Base-by-base conservation (phyloP, 1,284 basidiomycete genomes). In the Lentinula novae-zelandiae region DNA sequence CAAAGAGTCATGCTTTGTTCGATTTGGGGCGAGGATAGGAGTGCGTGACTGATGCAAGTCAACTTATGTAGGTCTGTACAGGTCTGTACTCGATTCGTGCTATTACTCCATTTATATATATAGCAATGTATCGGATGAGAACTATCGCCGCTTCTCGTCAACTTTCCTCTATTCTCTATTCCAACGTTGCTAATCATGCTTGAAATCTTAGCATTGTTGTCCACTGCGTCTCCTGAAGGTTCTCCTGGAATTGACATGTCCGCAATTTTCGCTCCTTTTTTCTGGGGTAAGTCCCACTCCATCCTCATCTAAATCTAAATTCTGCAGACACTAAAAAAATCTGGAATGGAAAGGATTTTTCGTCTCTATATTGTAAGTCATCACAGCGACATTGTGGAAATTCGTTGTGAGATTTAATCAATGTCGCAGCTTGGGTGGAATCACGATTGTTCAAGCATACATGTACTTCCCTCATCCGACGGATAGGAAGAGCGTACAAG, bases 401-500 rank as follows among this genome's bases (percentile, higher is more conserved):
- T 51, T 31, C 27, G 31, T 13, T 5, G 9, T 57, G 3, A 17
- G 0, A 46, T 27, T 40, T 5, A 33, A 12, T 15, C 33, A 38
- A 52, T 42, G 7, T 31, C 33, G 5, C n/a, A 58, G 57, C 38
- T 20, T 58, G 38, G 59, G 59, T 13, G 70, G 70, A 27, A 68
- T 71, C 38, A 69, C 69, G 33, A 67, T 70, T 50, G 65, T 71
- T 44, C 70, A 72, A 60, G 69, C 69, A 13, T 71, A 70, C 56
- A 64, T 72, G 1, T 72, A 69, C 54, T 71, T 71, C 40, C 66
- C 67, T 60, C 58, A 63, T 66, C 33, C 64, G 58, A 61, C 49
- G 40, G 60, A 69, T 60, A 53, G 66, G 60, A 36, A 22, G 12
- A 44, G 44, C 13, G 66, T 62, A 20, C 51, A 60, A 27, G 40